Evolutionary conservation across 2,329 filamentous ascomycete species (phyloP), one percentile per base, ranked within the genome.

Genomic region (Penicillium paneum): DNA sequence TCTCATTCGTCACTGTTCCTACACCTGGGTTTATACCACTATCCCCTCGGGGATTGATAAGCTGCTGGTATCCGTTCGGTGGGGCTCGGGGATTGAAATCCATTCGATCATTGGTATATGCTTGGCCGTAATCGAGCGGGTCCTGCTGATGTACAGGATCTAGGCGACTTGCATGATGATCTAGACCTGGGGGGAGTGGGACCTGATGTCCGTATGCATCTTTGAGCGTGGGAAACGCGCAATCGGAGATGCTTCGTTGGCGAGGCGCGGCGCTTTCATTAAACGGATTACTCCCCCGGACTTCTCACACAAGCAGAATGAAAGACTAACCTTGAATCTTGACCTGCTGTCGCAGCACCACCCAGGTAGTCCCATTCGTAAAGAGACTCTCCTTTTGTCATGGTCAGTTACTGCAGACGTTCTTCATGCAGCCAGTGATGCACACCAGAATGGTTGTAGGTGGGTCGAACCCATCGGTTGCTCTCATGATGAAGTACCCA

Each of bases 381-480:
- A 13, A n/a, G 19, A 21, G 24, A 11, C 5, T 21, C 19, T 3
- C 26, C 46, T 49, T 39, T 8, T 1, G 4, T 24, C 12, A n/a
- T 31, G 7, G 12, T 40, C 17, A 40, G 46, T 29, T 21, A 12
- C 10, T 21, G 13, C 3, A 40, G 24, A 24, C 26, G 8, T 17
- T 11, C 7, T 31, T 15, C 6, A 17, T 15, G 19, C 24, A 24
- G 13, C 26, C 26, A 24, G 17, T 21, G 10, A 28, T 19, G 15
- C 34, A 21, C 21, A 55, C 51, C 51, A 12, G 44, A 43, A 19
- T 41, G 36, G 32, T 48, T 43, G 34, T 55, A 38, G n/a, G 48
- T 41, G 8, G 40, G 31, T 21, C 49, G 57, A 47, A 47, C 49
- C 34, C 36, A 47, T n/a, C 55, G 48, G 35, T 47, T 50, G 28